Conservation (phyloP, 2,329 filamentous ascomycete species). For the Pseudopyrenochaeta lycopersici region DNA sequence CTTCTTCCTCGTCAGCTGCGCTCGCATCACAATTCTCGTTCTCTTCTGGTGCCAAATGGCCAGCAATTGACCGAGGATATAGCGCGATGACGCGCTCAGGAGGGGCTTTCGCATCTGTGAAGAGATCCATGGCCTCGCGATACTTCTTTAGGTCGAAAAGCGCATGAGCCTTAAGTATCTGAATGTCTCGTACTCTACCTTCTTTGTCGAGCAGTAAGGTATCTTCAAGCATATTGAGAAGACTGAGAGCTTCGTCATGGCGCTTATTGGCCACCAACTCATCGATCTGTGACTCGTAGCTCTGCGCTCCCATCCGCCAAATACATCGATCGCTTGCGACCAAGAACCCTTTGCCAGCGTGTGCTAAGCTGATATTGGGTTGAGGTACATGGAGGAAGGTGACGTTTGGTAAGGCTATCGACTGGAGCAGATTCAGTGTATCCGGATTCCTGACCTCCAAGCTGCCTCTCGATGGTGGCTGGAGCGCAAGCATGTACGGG, state of each 20-base stretch:
- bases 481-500: slow-evolving; percentile 89
- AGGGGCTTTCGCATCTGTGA: slow-evolving; percentile 87
- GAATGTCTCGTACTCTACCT: slow-evolving; percentile 81
- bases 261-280: slow-evolving; percentile 76
- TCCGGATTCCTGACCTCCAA: slow-evolving; percentile 93
- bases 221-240: slow-evolving; percentile 90
- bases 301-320: slow-evolving; percentile 94
- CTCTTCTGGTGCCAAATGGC: slow-evolving; percentile 74
- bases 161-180: slow-evolving; percentile 87
- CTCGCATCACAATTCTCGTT: slow-evolving; percentile 58
- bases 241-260: slow-evolving; percentile 91
- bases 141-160: slow-evolving; percentile 87
- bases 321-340: slow-evolving; percentile 90
- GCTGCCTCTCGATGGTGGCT: slow-evolving; percentile 81
- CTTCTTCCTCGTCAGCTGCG: slow-evolving; percentile 42
- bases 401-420: slow-evolving; percentile 81
- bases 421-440: slow-evolving; percentile 88
- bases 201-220: slow-evolving; percentile 85
- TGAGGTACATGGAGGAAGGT: slow-evolving; percentile 90
- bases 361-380: slow-evolving; percentile 90
- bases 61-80: slow-evolving; percentile 85
- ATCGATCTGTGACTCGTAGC: slow-evolving; percentile 89
- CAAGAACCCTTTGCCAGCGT: slow-evolving; percentile 94
- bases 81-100: slow-evolving; percentile 87
- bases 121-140: slow-evolving; percentile 85